A percentile compares a stretch with the other conserved stretches of the same genome.
phyloP scores from a whole-genome alignment of 1,139 yeast genomes.

The Geotrichum histeridarum region DNA sequence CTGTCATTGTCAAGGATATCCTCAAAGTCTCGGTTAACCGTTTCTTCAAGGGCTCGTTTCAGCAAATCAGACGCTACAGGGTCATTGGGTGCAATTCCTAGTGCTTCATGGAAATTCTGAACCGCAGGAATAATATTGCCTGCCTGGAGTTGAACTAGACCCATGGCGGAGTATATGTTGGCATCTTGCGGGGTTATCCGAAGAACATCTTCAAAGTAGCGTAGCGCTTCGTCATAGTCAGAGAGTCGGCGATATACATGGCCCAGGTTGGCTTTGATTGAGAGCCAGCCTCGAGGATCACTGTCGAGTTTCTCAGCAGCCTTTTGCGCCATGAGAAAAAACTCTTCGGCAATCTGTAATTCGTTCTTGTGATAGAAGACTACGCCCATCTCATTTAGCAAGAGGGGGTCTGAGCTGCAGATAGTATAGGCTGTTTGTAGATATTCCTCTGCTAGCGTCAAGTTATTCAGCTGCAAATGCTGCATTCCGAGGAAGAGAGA shows the following conservation, averaged over 20 bases:
- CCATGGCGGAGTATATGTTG: constrained; percentile 77
- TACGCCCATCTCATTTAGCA: constrained; percentile 90
- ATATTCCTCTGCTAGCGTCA: constrained; percentile 81
- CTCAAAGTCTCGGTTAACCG: constrained; percentile 15
- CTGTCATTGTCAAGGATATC: constrained; percentile 13
- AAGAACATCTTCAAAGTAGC: constrained; percentile 71
- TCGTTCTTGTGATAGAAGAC: constrained; percentile 74
- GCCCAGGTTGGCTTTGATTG: constrained; percentile 84
- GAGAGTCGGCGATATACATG: constrained; percentile 75
- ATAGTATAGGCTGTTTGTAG: constrained; percentile 68
- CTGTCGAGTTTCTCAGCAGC: constrained; percentile 67
- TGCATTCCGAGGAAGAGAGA: constrained; percentile 93
- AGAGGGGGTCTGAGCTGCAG: constrained; percentile 78
- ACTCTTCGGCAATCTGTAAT: constrained; percentile 61
- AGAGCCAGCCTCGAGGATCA: constrained; percentile 78
- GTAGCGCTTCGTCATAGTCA: constrained; percentile 61
- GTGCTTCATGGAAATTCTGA: constrained; percentile 70
- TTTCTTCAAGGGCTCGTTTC: constrained; percentile 68
- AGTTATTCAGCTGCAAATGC: constrained; percentile 79
- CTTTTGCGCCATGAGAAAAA: constrained; percentile 64
- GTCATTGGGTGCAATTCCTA: constrained; percentile 74
- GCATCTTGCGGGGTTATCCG: constrained; percentile 67
- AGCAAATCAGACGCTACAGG: constrained; percentile 79
- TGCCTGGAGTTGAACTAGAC: constrained; percentile 68
- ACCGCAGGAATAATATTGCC: constrained; percentile 58